These are phyloP conservation scores for Epichloe sp. DNA, from an alignment of 2,329 filamentous ascomycete genomes.

Conservation along the genomic window DNA sequence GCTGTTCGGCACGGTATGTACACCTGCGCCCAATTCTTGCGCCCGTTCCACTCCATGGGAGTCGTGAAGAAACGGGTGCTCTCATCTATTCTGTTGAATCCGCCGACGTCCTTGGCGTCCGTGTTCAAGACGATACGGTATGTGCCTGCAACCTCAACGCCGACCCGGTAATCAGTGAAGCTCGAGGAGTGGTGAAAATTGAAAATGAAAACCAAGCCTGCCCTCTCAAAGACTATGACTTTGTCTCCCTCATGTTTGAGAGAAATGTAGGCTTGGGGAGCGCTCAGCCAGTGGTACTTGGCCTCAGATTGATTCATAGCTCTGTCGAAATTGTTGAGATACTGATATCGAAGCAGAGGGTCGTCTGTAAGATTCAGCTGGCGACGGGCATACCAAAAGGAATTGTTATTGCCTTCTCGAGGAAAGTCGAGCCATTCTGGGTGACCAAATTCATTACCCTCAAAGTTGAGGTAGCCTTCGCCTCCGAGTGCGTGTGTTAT, in stretches of 20 bases:
- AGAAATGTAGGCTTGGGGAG: conserved; percentile 78
- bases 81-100: conserved; percentile 63
- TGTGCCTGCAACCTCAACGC: conserved; percentile 70
- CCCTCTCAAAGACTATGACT: conserved; percentile 89
- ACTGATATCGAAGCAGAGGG: conserved; percentile 69
- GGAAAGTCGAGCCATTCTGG: conserved; percentile 99
- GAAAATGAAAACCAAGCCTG: conserved; percentile 82
- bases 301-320: conserved; percentile 80
- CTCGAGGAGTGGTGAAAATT: conserved; percentile 83
- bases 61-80: conserved; percentile 87
- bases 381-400: conserved; percentile 85
- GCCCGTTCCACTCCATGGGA: conserved; percentile 75
- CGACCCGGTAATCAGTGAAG: conserved; percentile 86
- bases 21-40: conserved; percentile 83
- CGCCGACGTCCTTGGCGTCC: conserved; percentile 66
- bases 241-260: conserved; percentile 92
- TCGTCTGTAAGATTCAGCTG: conserved; percentile 92
- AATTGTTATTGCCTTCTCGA: conserved; percentile 81
- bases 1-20: conserved; percentile 80
- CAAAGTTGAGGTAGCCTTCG: conserved; percentile 96
- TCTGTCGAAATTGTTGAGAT: conserved; percentile 86
- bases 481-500: conserved; percentile 84
- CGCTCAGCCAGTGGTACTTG: conserved; percentile 83
- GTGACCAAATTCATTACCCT: conserved; percentile 97
- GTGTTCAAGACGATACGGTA: conserved; percentile 79